Percentiles rank a stretch among this genome's conserved stretches.
These are phyloP conservation scores for Agroathelia rolfsii DNA, from an alignment of 1,284 basidiomycete genomes.

Conservation along the genomic window DNA sequence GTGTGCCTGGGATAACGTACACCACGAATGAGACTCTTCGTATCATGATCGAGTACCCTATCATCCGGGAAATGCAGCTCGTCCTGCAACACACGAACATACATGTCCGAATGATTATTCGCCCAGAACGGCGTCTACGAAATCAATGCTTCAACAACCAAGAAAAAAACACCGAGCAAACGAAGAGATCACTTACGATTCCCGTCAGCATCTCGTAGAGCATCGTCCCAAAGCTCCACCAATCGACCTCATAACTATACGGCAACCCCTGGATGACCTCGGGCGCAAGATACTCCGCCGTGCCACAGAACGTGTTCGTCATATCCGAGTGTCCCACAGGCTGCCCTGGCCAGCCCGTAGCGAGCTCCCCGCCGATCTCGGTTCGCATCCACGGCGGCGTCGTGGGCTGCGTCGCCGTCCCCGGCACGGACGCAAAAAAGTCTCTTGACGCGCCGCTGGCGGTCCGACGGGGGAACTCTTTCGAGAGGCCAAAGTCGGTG, in stretches of 20 bases:
- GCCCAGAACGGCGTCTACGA: conserved; percentile 87
- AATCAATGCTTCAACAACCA: conserved; percentile 13
- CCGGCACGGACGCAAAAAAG: conserved; percentile 37
- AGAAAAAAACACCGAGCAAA: conserved; percentile 9
- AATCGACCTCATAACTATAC: conserved; percentile 93
- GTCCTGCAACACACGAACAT: conserved; percentile 81
- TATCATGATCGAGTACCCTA: conserved; percentile 85
- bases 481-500: conserved; percentile 91
- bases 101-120: conserved; percentile 91
- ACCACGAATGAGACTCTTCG: conserved; percentile 89
- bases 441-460: conserved; percentile 44
- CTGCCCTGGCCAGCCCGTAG: conserved; percentile 45
- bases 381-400: conserved; percentile 67
- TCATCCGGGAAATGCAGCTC: conserved; percentile 86
- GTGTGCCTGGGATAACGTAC: conserved; percentile 42
- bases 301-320: conserved; percentile 83
- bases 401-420: conserved; percentile 34
- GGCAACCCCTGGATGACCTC: conserved; percentile 88
- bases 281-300: conserved; percentile 89
- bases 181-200: conserved; percentile 47
- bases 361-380: conserved; percentile 37
- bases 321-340: conserved; percentile 42
- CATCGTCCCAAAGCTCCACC: conserved; percentile 98
- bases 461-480: conserved; percentile 66
- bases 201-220: conserved; percentile 91